Evolutionary conservation across 2,329 filamentous ascomycete species (phyloP).

Genomic region (Thielaviopsis ethacetica): DNA sequence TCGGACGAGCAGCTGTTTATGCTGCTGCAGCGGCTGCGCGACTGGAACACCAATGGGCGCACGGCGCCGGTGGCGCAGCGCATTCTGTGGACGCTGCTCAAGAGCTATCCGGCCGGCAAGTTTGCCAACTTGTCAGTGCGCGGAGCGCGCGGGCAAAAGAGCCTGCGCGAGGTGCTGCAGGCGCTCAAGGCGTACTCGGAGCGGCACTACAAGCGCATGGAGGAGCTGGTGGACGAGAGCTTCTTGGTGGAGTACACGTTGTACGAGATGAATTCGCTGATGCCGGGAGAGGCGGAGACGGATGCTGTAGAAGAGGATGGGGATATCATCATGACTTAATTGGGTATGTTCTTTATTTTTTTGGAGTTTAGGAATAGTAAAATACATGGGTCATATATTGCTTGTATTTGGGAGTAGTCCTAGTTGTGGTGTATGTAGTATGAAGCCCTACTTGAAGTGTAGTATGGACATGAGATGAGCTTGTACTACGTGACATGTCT

Average conservation of each 20-base stretch:
- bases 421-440: no score
- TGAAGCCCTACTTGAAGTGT: no score
- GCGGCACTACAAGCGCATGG: slow-evolving; percentile 75
- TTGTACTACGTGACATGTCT: not conserved
- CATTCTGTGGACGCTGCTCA: slow-evolving; percentile 64
- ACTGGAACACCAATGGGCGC: slow-evolving; percentile 95
- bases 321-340: slow-evolving; percentile 26
- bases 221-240: slow-evolving; percentile 85
- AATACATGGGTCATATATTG: slow-evolving; percentile 2
- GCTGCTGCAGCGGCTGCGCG: slow-evolving; percentile 65
- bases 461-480: not conserved
- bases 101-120: slow-evolving; percentile 62
- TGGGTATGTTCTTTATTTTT: not conserved
- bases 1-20: slow-evolving; percentile 74
- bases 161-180: slow-evolving; percentile 68
- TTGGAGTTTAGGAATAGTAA: slow-evolving; percentile 9
- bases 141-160: slow-evolving; percentile 41
- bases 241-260: slow-evolving; percentile 89
- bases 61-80: slow-evolving; percentile 75
- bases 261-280: slow-evolving; percentile 72
- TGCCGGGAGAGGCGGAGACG: slow-evolving; percentile 22
- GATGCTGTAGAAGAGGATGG: slow-evolving; percentile 22
- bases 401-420: no score
- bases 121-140: slow-evolving; percentile 54
- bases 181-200: slow-evolving; percentile 85